Base-by-base conservation (phyloP, 2,329 filamentous ascomycete species). In the Alternaria arbusti region DNA sequence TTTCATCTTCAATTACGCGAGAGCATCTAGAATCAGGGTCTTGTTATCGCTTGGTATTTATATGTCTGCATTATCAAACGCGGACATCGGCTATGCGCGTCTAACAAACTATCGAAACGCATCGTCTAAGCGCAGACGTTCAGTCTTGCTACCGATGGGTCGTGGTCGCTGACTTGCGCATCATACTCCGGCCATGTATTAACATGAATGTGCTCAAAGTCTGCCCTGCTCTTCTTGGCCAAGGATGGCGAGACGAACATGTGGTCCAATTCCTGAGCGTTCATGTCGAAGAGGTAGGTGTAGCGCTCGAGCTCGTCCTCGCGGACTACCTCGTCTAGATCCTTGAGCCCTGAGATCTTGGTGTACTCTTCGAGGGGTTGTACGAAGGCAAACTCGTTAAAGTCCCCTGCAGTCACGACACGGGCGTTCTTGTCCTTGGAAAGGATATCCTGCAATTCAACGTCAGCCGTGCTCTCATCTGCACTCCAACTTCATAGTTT, bases 351-450 rank as follows among this genome's bases (percentile, higher is more conserved):
- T 0, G 87, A 89, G 20, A 84, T 80, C 4, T 77, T 65, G 1
- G 81, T 72, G 66, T 92, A 91, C 2, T 80, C 80, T 63, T 83
- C 75, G 52, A 92, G 77, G 2, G 90, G 89, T 74, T 84, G 72
- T 10, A 88, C 89, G 65, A 89, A 89, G 6, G 85, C 75, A 74
- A 91, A 92, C 76, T 93, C 90, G 82, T 93, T 92, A 75, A 90
- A 92, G 79, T 93, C 90, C 25, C 90, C 90, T 0, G 87, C 86
- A 3, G 84, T 80, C 63, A 92, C 84, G 67, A 93, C 76, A 23
- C 82, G 82, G 0, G 90, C 89, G 15, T 84, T 78, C 11, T 81
- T 74, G 77, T 91, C 86, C 44, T 84, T 72, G 8, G 81, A 75
- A 20, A 91, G 84, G 68, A 93, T 88, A 25, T 68, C 62, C 74